A percentile compares a stretch with the other conserved stretches of the same genome.
phyloP scores from a whole-genome alignment of 192 early-diverging fungal genomes.

The Piromyces finnis region DNA sequence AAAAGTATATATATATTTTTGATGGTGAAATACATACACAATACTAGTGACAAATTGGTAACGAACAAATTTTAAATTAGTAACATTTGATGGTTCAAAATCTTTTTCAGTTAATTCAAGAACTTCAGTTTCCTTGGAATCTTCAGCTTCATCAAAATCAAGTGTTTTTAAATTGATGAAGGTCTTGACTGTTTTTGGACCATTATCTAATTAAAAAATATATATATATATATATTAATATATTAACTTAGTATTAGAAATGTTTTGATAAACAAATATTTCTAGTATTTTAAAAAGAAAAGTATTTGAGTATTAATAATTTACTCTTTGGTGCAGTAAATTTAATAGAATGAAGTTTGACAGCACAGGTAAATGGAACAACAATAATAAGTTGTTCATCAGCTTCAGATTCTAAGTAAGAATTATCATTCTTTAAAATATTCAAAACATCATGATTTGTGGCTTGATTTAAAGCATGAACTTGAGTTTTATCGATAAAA shows the following conservation, averaged over 20 bases:
- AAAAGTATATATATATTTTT: no score
- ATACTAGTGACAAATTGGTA: constrained; percentile 61
- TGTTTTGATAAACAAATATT: no score
- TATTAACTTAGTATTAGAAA: no score
- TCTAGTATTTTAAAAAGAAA: no score
- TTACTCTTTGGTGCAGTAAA: constrained; percentile 20
- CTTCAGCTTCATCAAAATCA: constrained; percentile 76
- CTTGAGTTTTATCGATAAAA: constrained; percentile 44
- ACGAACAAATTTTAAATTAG: constrained; percentile 77
- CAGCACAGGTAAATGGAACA: constrained; percentile 72
- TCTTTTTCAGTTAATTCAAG: constrained; percentile 50
- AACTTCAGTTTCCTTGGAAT: constrained; percentile 51
- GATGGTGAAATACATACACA: not conserved
- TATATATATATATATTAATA: no score
- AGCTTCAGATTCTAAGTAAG: constrained; percentile 72
- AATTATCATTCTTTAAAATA: constrained; percentile 50
- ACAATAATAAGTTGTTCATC: constrained; percentile 87
- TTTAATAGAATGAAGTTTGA: constrained; percentile 52
- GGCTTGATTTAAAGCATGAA: constrained; percentile 73
- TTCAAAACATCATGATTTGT: constrained; percentile 55
- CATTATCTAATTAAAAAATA: no score
- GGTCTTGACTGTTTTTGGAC: constrained; percentile 29
- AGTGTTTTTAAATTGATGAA: constrained; percentile 68
- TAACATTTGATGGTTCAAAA: constrained; percentile 44
- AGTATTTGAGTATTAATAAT: no score